These are phyloP conservation scores for Geotrichum phurueaensis DNA, from an alignment of 1,139 yeast species.

Conservation along the genomic window DNA sequence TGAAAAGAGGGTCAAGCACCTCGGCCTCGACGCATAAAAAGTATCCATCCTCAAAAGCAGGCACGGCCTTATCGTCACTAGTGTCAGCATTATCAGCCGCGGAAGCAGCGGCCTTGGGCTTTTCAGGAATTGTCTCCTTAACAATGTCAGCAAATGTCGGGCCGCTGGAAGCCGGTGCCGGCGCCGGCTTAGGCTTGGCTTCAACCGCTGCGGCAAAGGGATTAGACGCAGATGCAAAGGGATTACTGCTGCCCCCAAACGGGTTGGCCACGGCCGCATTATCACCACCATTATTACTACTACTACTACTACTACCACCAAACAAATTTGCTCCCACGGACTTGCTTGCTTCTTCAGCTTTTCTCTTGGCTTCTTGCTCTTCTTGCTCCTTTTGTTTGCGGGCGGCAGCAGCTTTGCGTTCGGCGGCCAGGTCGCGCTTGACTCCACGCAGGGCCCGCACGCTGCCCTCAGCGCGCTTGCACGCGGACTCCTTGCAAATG, in stretches of 20 bases:
- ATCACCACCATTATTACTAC: neutral
- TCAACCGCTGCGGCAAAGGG: slow-evolving; percentile 3
- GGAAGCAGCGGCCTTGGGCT: neutral
- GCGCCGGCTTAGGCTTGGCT: neutral
- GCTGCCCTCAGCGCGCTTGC: slow-evolving; percentile 60
- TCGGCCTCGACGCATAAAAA: slow-evolving; percentile 17
- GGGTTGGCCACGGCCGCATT: slow-evolving; percentile 4
- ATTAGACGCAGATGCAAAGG: slow-evolving; percentile 8
- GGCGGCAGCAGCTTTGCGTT: slow-evolving; percentile 27
- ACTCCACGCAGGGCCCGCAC: slow-evolving; percentile 34
- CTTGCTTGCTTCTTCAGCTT: neutral
- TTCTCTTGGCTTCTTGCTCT: slow-evolving; percentile 2
- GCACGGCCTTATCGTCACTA: neutral
- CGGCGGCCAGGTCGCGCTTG: slow-evolving; percentile 38
- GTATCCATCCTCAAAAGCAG: slow-evolving; percentile 4
- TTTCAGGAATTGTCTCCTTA: slow-evolving; percentile 2
- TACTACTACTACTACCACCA: neutral
- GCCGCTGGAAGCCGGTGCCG: neutral
- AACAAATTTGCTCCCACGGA: neutral
- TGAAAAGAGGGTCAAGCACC: slow-evolving; percentile 15
- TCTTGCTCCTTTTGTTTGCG: slow-evolving; percentile 4
- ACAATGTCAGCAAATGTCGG: slow-evolving; percentile 7
- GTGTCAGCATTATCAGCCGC: neutral
- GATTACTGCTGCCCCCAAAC: slow-evolving; percentile 7
- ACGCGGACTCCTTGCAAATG: slow-evolving; percentile 57